Evolutionary conservation across 2,329 filamentous ascomycete genomes (phyloP).

Genomic region (Monosporascus sp.): DNA sequence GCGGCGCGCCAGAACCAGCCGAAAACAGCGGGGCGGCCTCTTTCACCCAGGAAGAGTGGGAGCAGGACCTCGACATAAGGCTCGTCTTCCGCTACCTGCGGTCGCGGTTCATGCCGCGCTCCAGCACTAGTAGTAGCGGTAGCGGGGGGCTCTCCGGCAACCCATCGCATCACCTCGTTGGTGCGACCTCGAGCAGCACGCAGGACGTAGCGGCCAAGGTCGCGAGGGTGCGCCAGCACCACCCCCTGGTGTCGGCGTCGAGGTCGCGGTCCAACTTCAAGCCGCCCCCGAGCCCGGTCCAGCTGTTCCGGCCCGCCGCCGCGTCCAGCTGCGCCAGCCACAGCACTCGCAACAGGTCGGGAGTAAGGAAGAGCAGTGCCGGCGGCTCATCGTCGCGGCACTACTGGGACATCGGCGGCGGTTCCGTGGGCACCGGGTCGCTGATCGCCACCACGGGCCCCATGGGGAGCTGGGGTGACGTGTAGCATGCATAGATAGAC

Average conservation of each 20-base stretch:
- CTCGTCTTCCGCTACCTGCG: constrained; percentile 87
- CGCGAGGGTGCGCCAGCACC: constrained; percentile 80
- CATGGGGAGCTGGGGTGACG: constrained; percentile 76
- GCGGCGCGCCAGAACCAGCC: constrained; percentile 10
- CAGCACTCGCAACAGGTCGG: constrained; percentile 64
- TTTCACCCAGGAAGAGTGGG: constrained; percentile 80
- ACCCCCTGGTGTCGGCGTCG: constrained; percentile 76
- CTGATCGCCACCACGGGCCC: constrained; percentile 61
- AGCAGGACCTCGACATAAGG: constrained; percentile 82
- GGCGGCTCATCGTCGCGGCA: constrained; percentile 63
- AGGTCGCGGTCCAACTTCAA: constrained; percentile 52
- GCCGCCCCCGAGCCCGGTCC: constrained; percentile 40
- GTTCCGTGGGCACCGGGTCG: constrained; percentile 71
- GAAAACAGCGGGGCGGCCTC: constrained; percentile 16
- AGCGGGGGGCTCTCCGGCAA: constrained; percentile 34
- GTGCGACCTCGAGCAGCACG: constrained; percentile 26
- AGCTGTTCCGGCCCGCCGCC: constrained; percentile 43
- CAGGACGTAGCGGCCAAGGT: constrained; percentile 70
- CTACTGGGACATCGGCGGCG: constrained; percentile 82
- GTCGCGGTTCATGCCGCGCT: constrained; percentile 61
- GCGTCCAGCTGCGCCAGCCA: constrained; percentile 78
- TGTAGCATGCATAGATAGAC: constrained; percentile 32
- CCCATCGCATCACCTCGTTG: constrained; percentile 40
- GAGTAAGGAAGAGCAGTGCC: constrained; percentile 53
- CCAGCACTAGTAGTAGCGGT: constrained; percentile 31